Conservation (phyloP, 139 green algal genomes). For the Ettlia oleoabundans region DNA sequence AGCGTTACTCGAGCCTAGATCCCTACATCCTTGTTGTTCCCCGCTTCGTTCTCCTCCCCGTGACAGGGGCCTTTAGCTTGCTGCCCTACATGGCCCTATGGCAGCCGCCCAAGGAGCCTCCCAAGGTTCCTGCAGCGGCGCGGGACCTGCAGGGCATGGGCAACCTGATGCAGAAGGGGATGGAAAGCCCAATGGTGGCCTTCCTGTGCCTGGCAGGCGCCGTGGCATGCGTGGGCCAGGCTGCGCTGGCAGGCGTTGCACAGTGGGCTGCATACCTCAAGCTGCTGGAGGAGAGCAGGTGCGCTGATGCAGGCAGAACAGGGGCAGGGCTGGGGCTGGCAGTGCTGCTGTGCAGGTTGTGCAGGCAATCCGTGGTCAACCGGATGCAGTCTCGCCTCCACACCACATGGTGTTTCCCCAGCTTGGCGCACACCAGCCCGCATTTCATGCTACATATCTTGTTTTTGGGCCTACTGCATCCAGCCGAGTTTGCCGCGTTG, state of each 20-base stretch:
- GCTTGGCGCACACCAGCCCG: too few species aligned
- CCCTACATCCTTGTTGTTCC: too few species aligned
- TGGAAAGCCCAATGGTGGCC: constrained; percentile 57
- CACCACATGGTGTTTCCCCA: too few species aligned
- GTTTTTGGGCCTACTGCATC: neutral
- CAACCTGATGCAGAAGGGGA: constrained; percentile 56
- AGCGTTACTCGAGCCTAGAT: too few species aligned
- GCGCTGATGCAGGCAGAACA: neutral
- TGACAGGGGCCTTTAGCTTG: constrained; percentile 83
- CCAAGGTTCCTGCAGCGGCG: constrained; percentile 16
- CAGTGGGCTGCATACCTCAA: constrained; percentile 70
- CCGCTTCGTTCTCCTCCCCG: too few species aligned
- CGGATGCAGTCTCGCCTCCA: too few species aligned
- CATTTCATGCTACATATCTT: neutral
- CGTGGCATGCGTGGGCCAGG: constrained; percentile 38
- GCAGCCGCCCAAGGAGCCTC: constrained; percentile 31
- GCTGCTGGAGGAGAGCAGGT: constrained; percentile 76
- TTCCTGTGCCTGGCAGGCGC: constrained; percentile 51
- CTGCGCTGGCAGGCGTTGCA: constrained; percentile 40
- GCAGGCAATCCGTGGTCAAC: too few species aligned
- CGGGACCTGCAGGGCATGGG: constrained; percentile 68
- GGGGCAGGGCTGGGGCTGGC: neutral
- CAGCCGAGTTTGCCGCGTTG: neutral
- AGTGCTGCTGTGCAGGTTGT: neutral
- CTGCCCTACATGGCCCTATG: constrained; percentile 86